Conservation (phyloP, 768 basidiomycete species). For the Suillus spraguei region DNA sequence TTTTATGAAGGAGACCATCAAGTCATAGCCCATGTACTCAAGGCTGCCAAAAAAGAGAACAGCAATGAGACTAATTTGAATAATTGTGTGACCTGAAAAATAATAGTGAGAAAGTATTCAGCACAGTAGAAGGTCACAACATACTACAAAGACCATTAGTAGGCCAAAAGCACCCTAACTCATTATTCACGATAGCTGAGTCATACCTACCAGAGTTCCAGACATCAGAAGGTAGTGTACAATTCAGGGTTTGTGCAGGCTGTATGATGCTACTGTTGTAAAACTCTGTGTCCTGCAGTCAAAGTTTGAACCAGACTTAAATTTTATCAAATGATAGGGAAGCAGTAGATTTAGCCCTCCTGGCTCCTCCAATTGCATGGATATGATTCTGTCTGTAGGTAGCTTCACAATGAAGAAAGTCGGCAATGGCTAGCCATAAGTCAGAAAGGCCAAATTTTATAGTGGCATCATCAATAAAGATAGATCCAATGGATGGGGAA, state of each 20-base stretch:
- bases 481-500: slow-evolving; percentile 21
- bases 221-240: slow-evolving; percentile 1
- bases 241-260: slow-evolving; percentile 1
- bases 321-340: slow-evolving; percentile 16
- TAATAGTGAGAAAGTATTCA: not conserved
- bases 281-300: slow-evolving; percentile 5
- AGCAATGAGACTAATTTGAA: slow-evolving; percentile 4
- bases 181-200: not conserved
- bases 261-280: not conserved
- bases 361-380: not conserved
- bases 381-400: not conserved
- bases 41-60: too few species aligned
- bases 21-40: too few species aligned
- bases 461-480: slow-evolving; percentile 27
- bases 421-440: slow-evolving; percentile 19
- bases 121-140: not conserved
- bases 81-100: slow-evolving; percentile 7
- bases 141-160: slow-evolving; percentile 1
- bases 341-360: not conserved
- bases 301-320: slow-evolving; percentile 24
- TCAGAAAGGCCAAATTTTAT: not conserved
- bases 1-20: too few species aligned
- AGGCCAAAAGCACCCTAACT: not conserved
- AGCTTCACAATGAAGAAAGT: not conserved
- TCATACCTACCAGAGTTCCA: slow-evolving; percentile 10